Percentiles rank a stretch among this genome's conserved stretches.
Evolutionary conservation across 177 flowering plant species (phyloP).

Genomic region (Vitis hybrid): DNA sequence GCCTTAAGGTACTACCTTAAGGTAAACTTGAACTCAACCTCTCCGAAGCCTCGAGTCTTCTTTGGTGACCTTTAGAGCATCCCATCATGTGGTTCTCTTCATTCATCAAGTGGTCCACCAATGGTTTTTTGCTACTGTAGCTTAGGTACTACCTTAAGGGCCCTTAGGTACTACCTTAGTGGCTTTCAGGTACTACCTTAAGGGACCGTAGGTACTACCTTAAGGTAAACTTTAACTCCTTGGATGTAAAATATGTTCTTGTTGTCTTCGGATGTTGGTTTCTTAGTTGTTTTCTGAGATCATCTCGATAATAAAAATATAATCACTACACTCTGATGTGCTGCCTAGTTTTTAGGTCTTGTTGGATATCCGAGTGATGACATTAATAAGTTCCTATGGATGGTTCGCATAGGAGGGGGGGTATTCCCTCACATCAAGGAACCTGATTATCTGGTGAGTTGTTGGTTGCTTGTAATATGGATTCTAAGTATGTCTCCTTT

Average conservation of each 20-base stretch:
- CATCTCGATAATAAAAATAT: neutral
- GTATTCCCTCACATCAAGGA: conserved; percentile 98
- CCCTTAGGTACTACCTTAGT: no score
- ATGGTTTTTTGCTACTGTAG: no score
- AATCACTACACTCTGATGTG: conserved; percentile 11
- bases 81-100: no score
- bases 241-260: conserved; percentile 99
- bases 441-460: conserved; percentile 90
- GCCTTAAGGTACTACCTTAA: no score
- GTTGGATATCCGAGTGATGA: conserved; percentile 99
- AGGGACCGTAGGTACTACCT: no score
- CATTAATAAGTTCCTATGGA: conserved; percentile 96
- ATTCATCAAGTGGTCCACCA: no score
- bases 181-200: no score
- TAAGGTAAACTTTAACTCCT: conserved; percentile 49
- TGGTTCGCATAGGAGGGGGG: conserved; percentile 99
- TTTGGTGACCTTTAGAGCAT: no score
- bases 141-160: no score
- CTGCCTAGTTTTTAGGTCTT: conserved; percentile 57
- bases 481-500: neutral
- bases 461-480: neutral
- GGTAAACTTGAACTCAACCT: no score
- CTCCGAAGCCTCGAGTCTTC: no score
- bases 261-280: conserved; percentile 97
- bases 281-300: conserved; percentile 5